Conservation (phyloP, 805 yeast species). For the Diddensiella santjacobensis region DNA sequence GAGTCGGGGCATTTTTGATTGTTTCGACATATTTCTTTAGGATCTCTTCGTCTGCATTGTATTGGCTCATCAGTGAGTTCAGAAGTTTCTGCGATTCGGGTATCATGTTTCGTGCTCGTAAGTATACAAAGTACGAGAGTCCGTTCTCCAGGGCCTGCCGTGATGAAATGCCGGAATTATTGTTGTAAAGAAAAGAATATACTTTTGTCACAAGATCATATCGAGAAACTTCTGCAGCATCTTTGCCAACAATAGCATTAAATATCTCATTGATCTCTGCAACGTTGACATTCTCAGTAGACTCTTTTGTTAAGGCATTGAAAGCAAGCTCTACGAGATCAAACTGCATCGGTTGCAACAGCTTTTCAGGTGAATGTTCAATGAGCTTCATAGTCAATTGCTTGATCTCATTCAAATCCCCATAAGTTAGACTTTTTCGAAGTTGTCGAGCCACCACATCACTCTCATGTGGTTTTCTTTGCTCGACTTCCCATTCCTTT, state of each 20-base stretch:
- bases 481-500: slow-evolving; percentile 2
- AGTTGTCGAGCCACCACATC: background rate
- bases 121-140: slow-evolving; percentile 19
- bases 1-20: slow-evolving; percentile 1
- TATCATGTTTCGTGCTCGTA: slow-evolving; percentile 19
- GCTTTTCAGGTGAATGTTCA: slow-evolving; percentile 6
- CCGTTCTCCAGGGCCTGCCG: slow-evolving; percentile 22
- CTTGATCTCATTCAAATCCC: background rate
- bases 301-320: background rate
- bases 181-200: slow-evolving; percentile 22
- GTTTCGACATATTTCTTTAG: slow-evolving; percentile 12
- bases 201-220: slow-evolving; percentile 17
- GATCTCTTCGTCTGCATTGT: slow-evolving; percentile 8
- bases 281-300: background rate
- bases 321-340: slow-evolving; percentile 9
- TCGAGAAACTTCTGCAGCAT: background rate
- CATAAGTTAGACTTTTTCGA: background rate
- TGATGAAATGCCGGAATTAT: slow-evolving; percentile 3
- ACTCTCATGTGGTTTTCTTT: background rate
- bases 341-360: slow-evolving; percentile 6
- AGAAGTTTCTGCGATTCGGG: slow-evolving; percentile 24
- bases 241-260: slow-evolving; percentile 1
- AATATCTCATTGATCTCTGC: slow-evolving; percentile 3
- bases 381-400: slow-evolving; percentile 3
- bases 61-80: slow-evolving; percentile 16